Evolutionary conservation across 163 green algal species (phyloP).

Genomic region (Scenedesmus sp.): DNA sequence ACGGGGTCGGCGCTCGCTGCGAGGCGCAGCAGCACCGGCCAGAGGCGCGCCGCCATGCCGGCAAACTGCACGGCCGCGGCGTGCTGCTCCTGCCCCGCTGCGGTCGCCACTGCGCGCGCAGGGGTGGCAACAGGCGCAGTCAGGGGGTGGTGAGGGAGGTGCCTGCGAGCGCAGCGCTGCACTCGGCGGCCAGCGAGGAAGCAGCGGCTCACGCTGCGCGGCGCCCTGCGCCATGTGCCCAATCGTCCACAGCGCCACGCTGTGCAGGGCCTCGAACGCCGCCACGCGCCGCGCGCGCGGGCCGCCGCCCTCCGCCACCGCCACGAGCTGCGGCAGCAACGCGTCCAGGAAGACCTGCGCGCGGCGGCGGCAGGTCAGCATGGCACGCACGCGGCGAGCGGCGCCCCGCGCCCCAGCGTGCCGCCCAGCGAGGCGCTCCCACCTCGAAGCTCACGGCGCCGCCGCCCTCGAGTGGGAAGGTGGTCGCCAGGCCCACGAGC

Average conservation of each 20-base stretch:
- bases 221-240: constrained; percentile 2
- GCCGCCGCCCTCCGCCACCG: constrained; percentile 6
- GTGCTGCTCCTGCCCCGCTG: constrained; percentile 3
- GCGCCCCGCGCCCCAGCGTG: not conserved
- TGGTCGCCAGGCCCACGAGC: not conserved
- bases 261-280: constrained; percentile 23
- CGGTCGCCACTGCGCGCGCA: not conserved
- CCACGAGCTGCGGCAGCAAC: constrained; percentile 28
- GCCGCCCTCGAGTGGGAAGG: constrained; percentile 2
- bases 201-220: constrained; percentile 10
- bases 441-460: constrained; percentile 7
- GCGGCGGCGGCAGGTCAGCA: too few relatives aligned
- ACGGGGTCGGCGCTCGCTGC: constrained; percentile 8
- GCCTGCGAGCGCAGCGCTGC: too few relatives aligned
- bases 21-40: constrained; percentile 25
- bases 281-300: not conserved
- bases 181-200: too few relatives aligned
- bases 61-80: constrained; percentile 16
- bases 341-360: constrained; percentile 26
- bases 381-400: too few relatives aligned
- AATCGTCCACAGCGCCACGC: constrained; percentile 18
- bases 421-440: not conserved
- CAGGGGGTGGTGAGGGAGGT: not conserved
- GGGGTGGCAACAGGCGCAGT: not conserved
- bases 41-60: not conserved